phyloP scores from a whole-genome alignment of 192 early-diverging fungal species.

The Dimargaris cristalligena region DNA sequence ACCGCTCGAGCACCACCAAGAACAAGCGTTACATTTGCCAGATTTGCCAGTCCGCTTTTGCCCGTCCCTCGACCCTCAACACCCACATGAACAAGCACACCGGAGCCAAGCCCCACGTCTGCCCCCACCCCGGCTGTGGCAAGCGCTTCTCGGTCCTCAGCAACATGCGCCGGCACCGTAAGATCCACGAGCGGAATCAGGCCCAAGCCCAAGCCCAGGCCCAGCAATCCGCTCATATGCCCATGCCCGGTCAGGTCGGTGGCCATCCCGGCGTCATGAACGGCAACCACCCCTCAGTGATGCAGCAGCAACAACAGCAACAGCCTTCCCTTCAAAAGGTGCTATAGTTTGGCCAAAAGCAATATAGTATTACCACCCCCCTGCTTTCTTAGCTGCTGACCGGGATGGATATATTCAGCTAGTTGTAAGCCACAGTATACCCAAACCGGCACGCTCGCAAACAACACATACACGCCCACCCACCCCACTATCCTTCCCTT shows the following conservation, averaged over 20 bases:
- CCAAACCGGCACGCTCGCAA: too few species aligned
- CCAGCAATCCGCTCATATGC: not conserved
- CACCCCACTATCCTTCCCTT: too few species aligned
- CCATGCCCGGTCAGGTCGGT: not conserved
- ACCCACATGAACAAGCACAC: conserved; percentile 34
- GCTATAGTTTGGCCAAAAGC: too few species aligned
- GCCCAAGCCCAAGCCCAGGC: not conserved
- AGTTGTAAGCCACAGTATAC: too few species aligned
- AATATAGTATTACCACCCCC: too few species aligned
- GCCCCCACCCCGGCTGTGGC: conserved; percentile 38
- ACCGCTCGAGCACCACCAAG: conserved; percentile 18
- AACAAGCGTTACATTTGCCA: conserved; percentile 30
- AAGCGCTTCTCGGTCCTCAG: conserved; percentile 50
- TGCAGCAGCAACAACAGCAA: too few species aligned
- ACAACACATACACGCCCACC: too few species aligned
- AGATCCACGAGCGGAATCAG: conserved; percentile 29
- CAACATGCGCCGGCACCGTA: conserved; percentile 45
- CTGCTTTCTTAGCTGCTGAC: too few species aligned
- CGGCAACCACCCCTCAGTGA: not conserved
- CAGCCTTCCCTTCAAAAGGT: too few species aligned
- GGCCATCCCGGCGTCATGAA: not conserved
- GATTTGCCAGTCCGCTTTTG: conserved; percentile 30
- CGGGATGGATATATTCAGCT: too few species aligned
- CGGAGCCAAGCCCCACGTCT: conserved; percentile 34
- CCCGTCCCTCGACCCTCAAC: conserved; percentile 25